These are phyloP conservation scores for Leccinellum albellum DNA, from an alignment of 768 basidiomycete genomes.

Conservation along the genomic window DNA sequence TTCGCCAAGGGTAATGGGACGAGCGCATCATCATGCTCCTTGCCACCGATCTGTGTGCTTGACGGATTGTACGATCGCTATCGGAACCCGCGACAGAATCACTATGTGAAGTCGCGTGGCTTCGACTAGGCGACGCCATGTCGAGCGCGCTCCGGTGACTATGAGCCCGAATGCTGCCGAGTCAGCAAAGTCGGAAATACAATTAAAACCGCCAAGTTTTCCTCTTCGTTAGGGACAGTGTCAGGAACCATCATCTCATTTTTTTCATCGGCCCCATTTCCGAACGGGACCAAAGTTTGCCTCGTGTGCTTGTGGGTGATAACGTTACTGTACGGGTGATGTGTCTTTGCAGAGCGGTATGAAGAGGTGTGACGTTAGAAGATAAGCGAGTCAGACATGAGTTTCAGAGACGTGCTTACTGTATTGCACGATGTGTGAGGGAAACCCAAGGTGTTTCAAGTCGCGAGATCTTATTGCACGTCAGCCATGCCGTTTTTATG, in stretches of 20 bases:
- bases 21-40: not conserved
- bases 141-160: not conserved
- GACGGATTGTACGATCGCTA: not conserved
- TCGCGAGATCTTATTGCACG: not conserved
- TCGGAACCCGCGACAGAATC: not conserved
- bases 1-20: not conserved
- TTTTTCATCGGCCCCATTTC: not conserved
- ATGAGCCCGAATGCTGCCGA: not conserved
- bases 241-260: not conserved
- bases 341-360: not conserved
- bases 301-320: not conserved
- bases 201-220: not conserved
- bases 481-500: not conserved
- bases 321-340: not conserved
- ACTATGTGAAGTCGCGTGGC: not conserved
- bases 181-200: not conserved
- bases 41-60: not conserved
- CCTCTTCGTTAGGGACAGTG: not conserved
- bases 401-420: constrained; percentile 1
- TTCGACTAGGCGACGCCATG: not conserved
- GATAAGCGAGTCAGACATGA: constrained; percentile 14
- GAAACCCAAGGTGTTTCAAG: constrained; percentile 12
- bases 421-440: not conserved
- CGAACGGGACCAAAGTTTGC: not conserved
- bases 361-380: constrained; percentile 11